Base-by-base conservation (phyloP, 768 basidiomycete species). In the Galerina sulciceps region DNA sequence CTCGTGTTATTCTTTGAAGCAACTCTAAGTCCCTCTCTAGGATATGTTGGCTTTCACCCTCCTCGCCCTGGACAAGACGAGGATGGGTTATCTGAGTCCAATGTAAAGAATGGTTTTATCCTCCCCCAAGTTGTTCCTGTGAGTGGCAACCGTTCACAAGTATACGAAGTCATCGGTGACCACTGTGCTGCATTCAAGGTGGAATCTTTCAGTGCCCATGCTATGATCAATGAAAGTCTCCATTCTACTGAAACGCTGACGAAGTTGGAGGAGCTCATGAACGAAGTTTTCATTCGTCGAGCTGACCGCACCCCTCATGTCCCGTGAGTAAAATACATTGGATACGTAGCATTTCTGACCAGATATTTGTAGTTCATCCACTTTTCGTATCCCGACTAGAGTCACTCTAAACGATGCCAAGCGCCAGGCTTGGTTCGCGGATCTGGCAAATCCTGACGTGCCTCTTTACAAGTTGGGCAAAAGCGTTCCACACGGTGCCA, bases 401-500 rank as follows among this genome's bases (percentile, higher is more conserved):
- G 90, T 92, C 5, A 94, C 93, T 1, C 75, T 90, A 11, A 93
- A 89, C 51, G 91, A 93, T 63, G 75, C 86, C 6, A 91, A 90
- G 69, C 81, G 89, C n/a, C 83, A 87, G 56, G 79, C 88, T 6
- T 94, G 93, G 93, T 91, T 93, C 67, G 81, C 85, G 8, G 91
- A 93, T 66, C 82, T 94, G 10, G 91, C 93, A 11, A 85, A 94
- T 62, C 86, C 91, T 1, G 80, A 87, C 34, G 89, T 94, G 13
- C 93, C 93, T 4, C 78, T 94, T 14, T 78, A 89, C 67, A 93
- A 91, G 68, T 76, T 94, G 10, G 90, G 90, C 6, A 93, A 92
- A 74, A 91, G 85, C 68, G 90, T 94, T 4, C 93, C 93, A 2
- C 91, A 94, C 67, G 91, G 91, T 0, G 88, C 88, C 4, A 94